Evolutionary conservation across 1,284 basidiomycete species (phyloP), one percentile per base, ranked within the genome.

Genomic region (Ustilago vetiveriae): DNA sequence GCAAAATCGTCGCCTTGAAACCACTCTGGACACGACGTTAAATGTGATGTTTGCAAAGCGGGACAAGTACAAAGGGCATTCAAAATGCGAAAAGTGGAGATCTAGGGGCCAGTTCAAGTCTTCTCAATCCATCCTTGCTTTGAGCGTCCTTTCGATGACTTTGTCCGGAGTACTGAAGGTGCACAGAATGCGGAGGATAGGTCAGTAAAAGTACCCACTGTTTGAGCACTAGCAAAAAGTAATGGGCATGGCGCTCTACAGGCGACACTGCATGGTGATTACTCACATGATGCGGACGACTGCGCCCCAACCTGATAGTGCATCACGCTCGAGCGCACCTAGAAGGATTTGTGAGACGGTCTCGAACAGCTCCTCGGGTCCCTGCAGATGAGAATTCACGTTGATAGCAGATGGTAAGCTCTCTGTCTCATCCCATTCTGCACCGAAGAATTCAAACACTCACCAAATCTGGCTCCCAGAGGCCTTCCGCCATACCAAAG

Each of bases 341-440:
- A 98, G 84, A 54, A 99, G 84, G 9, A 94, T 95, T 84, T 99
- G 96, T 21, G 92, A 93, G 78, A 98, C 94, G 11, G 96, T 98
- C 85, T 98, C 96, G 79, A 99, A 99, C 47, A 99, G 85, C 83
- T 98, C 96, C 82, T 98, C 96, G 13, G 94, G 89, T 81, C 90
- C 93, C 84, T 86, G 52, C 44, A 4, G 6, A 37, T 13, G 33
- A 23, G 14, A 39, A 44, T 40, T 22, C 3, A 21, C 13, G 21
- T 6, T 16, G 11, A 9, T 44, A 11, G 13, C 6, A 8, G 46
- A 35, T 4, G 24, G 26, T 49, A 26, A 44, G 49, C 23, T 29
- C 30, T 43, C 27, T 29, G 49, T 17, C 17, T 23, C 17, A 23
- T 23, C 11, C 3, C 13, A 21, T 19, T 3, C 14, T 21, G 5